Conservation (phyloP, 768 basidiomycete species). For the Leucogyrophana mollusca region DNA sequence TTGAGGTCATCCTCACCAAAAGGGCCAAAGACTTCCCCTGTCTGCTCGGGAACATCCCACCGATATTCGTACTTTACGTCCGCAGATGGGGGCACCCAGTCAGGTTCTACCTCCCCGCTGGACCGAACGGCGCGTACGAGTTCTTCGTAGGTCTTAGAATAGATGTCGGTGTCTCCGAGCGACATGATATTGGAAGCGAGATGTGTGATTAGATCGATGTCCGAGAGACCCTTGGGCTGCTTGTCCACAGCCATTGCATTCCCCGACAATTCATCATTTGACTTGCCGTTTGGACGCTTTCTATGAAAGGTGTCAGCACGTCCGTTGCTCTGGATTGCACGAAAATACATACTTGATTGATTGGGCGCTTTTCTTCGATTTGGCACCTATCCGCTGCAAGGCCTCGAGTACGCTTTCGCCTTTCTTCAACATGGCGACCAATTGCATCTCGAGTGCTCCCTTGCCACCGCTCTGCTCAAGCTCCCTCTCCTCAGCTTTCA, state of each 20-base stretch:
- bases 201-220: constrained; percentile 81
- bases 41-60: constrained; percentile 62
- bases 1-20: constrained; percentile 79
- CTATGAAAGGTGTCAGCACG: constrained; percentile 9
- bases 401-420: constrained; percentile 92
- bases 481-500: constrained; percentile 73
- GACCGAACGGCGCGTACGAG: constrained; percentile 74
- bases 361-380: constrained; percentile 49
- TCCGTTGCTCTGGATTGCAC: not conserved
- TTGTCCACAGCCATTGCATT: constrained; percentile 55
- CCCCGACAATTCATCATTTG: constrained; percentile 22
- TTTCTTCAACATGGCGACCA: constrained; percentile 76
- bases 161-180: constrained; percentile 82
- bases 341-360: constrained; percentile 16
- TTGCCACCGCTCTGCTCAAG: constrained; percentile 66
- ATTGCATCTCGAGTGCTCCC: constrained; percentile 57
- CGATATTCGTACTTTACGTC: constrained; percentile 79
- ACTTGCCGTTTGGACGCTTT: constrained; percentile 31
- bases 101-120: constrained; percentile 62
- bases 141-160: constrained; percentile 83
- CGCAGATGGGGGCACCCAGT: constrained; percentile 77
- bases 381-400: constrained; percentile 77
- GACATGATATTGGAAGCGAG: constrained; percentile 88
- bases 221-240: constrained; percentile 34
- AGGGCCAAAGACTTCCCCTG: constrained; percentile 69